phyloP scores from a whole-genome alignment of 805 yeast genomes.

The Ogataea populi-albae region DNA sequence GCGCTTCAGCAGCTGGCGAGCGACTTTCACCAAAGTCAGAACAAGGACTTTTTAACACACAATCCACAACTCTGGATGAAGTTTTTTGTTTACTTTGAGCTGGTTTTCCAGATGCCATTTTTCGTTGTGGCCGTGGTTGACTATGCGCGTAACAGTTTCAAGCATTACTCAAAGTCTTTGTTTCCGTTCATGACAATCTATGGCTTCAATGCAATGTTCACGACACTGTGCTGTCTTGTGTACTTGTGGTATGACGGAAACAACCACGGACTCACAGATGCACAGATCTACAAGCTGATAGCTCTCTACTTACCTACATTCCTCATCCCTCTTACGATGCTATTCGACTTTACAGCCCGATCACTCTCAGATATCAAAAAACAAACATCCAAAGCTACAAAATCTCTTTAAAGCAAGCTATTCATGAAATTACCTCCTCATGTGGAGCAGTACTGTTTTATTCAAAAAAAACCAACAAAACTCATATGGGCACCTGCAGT shows the following conservation, averaged over 20 bases:
- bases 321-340: constrained; percentile 57
- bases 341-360: constrained; percentile 41
- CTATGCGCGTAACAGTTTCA: constrained; percentile 16
- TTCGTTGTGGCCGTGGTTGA: constrained; percentile 50
- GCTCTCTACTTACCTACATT: constrained; percentile 69
- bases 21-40: constrained; percentile 56
- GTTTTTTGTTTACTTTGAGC: constrained; percentile 68
- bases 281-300: constrained; percentile 43
- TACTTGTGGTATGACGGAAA: constrained; percentile 39
- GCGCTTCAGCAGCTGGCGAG: constrained; percentile 48
- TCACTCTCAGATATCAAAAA: no score
- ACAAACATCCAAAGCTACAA: no score
- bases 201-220: constrained; percentile 79
- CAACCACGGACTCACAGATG: constrained; percentile 37
- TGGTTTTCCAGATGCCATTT: constrained; percentile 75
- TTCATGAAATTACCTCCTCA: no score
- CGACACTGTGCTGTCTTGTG: constrained; percentile 72
- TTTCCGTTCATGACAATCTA: constrained; percentile 48
- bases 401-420: no score
- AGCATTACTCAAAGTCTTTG: constrained; percentile 21
- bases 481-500: no score
- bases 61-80: constrained; percentile 66
- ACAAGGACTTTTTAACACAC: constrained; percentile 64
- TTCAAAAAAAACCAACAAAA: no score
- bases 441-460: no score